Base-by-base conservation (phyloP, 345 rosid genomes). In the Jatropha curcas region DNA sequence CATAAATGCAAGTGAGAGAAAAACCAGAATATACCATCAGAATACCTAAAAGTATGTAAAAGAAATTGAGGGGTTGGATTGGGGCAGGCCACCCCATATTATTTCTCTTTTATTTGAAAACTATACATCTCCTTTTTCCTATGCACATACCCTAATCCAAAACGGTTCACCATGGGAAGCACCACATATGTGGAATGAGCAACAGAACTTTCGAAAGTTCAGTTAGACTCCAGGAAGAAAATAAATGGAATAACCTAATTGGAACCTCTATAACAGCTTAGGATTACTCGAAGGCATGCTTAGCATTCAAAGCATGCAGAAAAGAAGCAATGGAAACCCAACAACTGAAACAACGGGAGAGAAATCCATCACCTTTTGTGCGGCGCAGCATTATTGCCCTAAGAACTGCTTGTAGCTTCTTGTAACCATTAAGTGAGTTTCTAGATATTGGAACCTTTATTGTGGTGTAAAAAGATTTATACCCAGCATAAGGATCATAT, bases 301-400 rank as follows among this genome's bases (percentile, higher is more conserved):
- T 10, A 48, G n/a, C 10, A 22, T 62, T 51, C 51, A 63, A 61
- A 27, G 24, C 37, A 37, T 33, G 34, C 7, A 35, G 12, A 52
- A 51, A 68, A 24, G 1, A 25, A 37, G 43, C 19, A 20, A 25
- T 22, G 3, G 24, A 57, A 73, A 50, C 25, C 51, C 60, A 45
- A 25, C 5, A 39, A 71, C 67, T 24, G 25, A 71, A 50, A 59
- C 33, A 71, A 35, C 4, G 60, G 60, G n/a, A 76, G 37, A 74
- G 53, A 81, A 70, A 16, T 22, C 16, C 75, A 74, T 77, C 71
- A 94, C 98, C 97, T 92, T 94, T 94, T 46, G 98, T 90, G 68
- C 98, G 98, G n/a, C 98, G 95, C 74, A 94, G 74, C 98, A 94
- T 90, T 82, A 92, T 77, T 74, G 92, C 94, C 82, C 87, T 89